Evolutionary conservation across 176 grass and related monocot species (phyloP), one percentile per base, ranked within the genome.

Genomic region (Carex scoparia): DNA sequence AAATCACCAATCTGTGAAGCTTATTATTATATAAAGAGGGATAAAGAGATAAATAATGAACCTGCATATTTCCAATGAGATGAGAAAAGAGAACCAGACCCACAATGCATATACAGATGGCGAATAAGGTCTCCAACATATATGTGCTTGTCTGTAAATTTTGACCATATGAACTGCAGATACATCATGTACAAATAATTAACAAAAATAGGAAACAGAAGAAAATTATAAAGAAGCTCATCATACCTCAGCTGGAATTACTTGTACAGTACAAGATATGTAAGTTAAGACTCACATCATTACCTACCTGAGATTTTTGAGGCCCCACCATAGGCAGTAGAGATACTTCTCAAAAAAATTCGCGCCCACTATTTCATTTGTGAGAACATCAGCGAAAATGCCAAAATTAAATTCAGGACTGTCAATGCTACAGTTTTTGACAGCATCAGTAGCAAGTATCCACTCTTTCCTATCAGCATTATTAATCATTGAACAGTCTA

Each of bases 31-130:
- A 16, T 28, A 57, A 62, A 81, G 23, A 81, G 35, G 60, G 9
- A 44, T 2, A 81, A 49, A 65, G 38, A 81, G 14, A 66, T 59
- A 65, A 15, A 65, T 49, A 56, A 74, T 30, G 19, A 86, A 97
- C 94, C 94, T 97, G 92, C 93, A 98, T 98, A 91, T 98, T 98
- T 79, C 95, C 95, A 65, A 98, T 98, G 74, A 98, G 93, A 93
- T 95, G 93, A 5, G 95, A 94, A 35, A 98, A 98, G 65, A 98
- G 92, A 83, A 98, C 92, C 2, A 98, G 93, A n/a, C 95, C 95
- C 73, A 93, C 87, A 38, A 98, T 92, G 61, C 93, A 95, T 84
- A 95, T 98, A 16, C 88, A 83, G n/a, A 98, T 98, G 85, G 91
- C 92, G 76, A 98, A 95, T 13, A 88, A 51, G 5, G 95, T 98